A percentile compares a stretch with the other conserved stretches of the same genome.
Conservation (phyloP, 2,329 filamentous ascomycete species). For the Nigrospora sphaerica region DNA sequence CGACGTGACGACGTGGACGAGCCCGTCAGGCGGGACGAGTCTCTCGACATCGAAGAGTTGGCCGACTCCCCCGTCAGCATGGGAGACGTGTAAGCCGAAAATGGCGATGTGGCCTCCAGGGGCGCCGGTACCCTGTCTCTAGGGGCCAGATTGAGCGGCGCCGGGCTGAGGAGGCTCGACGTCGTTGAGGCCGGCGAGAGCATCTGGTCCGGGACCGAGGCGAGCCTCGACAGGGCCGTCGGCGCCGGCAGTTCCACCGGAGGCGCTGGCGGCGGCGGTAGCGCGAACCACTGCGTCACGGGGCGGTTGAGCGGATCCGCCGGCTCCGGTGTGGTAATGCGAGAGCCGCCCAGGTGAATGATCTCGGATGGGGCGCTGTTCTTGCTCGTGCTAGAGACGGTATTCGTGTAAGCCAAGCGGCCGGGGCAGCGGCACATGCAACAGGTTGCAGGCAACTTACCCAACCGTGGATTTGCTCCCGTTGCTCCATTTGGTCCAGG, state of each 20-base stretch:
- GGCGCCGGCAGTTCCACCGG: background rate
- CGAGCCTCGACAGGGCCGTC: background rate
- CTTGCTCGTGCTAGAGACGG: background rate
- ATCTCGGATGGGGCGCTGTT: conserved; percentile 2
- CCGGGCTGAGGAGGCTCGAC: background rate
- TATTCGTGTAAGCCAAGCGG: background rate
- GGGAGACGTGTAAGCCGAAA: background rate
- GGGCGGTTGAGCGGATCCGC: background rate
- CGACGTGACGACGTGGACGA: background rate
- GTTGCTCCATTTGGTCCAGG: conserved; percentile 6
- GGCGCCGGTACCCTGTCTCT: background rate
- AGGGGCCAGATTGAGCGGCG: background rate
- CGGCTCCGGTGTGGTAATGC: conserved; percentile 2
- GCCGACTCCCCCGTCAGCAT: background rate
- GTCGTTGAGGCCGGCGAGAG: background rate
- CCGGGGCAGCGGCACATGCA: background rate
- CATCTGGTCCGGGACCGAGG: background rate
- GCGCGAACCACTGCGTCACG: conserved; percentile 1
- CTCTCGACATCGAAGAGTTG: background rate
- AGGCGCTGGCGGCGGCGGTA: background rate
- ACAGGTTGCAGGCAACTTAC: background rate
- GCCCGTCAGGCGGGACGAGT: background rate
- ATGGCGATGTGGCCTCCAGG: background rate
- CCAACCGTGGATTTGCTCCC: background rate
- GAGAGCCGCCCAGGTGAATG: conserved; percentile 5